phyloP scores from a whole-genome alignment of 768 basidiomycete genomes.

The Termitomyces sp. region DNA sequence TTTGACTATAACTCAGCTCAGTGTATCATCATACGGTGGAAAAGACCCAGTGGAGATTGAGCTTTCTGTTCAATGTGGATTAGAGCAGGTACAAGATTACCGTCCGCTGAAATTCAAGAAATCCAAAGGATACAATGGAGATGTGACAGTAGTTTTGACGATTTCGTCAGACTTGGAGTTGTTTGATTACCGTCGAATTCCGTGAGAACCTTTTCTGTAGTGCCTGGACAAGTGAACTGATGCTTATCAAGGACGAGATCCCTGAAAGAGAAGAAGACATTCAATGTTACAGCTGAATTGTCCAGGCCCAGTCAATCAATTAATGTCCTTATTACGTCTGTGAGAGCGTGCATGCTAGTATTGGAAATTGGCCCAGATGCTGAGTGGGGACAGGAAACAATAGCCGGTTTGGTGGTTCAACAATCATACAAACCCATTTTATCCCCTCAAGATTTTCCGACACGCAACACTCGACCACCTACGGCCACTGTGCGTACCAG shows the following conservation, averaged over 20 bases:
- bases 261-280: conserved; percentile 52
- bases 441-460: conserved; percentile 52
- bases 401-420: conserved; percentile 59
- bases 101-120: conserved; percentile 34
- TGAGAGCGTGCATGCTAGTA: conserved; percentile 23
- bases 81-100: conserved; percentile 24
- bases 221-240: background rate
- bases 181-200: conserved; percentile 75
- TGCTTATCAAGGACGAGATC: conserved; percentile 52
- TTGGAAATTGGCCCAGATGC: background rate
- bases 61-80: conserved; percentile 51
- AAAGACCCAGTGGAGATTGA: conserved; percentile 50
- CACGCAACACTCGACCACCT: conserved; percentile 65
- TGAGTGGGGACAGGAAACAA: conserved; percentile 50
- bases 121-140: conserved; percentile 33
- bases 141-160: conserved; percentile 70
- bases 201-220: conserved; percentile 37
- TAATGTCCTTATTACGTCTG: conserved; percentile 54
- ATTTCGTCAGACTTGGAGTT: conserved; percentile 70
- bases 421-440: conserved; percentile 55
- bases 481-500: conserved; percentile 41
- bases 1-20: conserved; percentile 44
- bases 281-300: conserved; percentile 53
- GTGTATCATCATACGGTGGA: conserved; percentile 36
- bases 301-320: conserved; percentile 74